Evolutionary conservation across 2,329 filamentous ascomycete species (phyloP).

Genomic region (Paecilomyces fulvus): DNA sequence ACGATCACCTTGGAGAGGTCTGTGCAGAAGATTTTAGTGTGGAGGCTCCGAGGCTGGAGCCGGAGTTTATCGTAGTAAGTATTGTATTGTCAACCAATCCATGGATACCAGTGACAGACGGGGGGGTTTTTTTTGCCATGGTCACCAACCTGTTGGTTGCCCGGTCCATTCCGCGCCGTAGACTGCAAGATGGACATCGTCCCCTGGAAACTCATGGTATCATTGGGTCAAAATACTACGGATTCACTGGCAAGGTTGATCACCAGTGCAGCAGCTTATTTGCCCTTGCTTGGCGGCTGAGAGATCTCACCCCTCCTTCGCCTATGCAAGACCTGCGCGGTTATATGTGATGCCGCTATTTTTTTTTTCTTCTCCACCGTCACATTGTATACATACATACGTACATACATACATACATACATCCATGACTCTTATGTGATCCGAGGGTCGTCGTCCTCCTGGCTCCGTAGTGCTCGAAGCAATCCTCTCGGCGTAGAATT

Average conservation of each 20-base stretch:
- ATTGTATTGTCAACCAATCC: conserved; percentile 5
- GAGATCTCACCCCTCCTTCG: not conserved
- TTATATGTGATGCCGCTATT: not conserved
- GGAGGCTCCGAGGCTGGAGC: conserved; percentile 8
- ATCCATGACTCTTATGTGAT: no score
- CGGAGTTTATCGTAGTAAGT: conserved; percentile 21
- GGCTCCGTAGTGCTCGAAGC: no score
- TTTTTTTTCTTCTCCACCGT: not conserved
- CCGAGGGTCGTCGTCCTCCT: no score
- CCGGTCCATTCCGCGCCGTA: not conserved
- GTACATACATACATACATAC: no score
- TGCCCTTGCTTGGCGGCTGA: not conserved
- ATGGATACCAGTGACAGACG: not conserved
- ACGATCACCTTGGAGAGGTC: conserved; percentile 13
- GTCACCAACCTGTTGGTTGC: not conserved
- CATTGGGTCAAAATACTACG: not conserved
- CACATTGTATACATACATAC: not conserved
- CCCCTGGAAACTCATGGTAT: not conserved
- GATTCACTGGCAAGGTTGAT: not conserved
- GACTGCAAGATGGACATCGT: not conserved
- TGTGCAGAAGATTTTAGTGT: conserved; percentile 3
- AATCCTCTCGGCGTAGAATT: no score
- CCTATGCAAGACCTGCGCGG: not conserved
- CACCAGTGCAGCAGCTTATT: not conserved
- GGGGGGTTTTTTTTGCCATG: not conserved